Evolutionary conservation across 257 asterid species (phyloP), one percentile per base, ranked within the genome.

Genomic region (Nemophila menziesii): DNA sequence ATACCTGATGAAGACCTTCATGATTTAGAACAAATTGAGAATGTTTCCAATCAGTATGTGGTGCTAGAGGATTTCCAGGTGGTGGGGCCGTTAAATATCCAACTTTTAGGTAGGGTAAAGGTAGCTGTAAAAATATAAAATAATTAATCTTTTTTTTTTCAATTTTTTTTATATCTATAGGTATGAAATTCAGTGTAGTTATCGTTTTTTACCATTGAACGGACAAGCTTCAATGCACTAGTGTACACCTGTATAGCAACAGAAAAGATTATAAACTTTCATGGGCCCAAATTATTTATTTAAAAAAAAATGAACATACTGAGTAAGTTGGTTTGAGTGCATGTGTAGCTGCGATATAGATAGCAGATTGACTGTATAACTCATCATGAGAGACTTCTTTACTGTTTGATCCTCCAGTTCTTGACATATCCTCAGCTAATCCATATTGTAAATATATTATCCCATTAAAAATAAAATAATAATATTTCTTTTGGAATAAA

Each of bases 151-250:
- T n/a, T n/a, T n/a, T n/a, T n/a, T n/a, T n/a, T n/a, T n/a, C n/a
- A n/a, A n/a, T n/a, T n/a, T n/a, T n/a, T n/a, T n/a, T n/a, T n/a
- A n/a, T n/a, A n/a, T 4, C 11, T 39, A 39, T 8, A 34, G n/a
- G 19, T 7, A 51, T 22, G 29, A 24, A 43, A 45, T 10, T 26
- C 36, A 29, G 9, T 7, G 3, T 5, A 29, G 8, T 29, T 29
- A 29, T 2, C 36, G 8, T 13, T 29, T 29, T 29, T 29, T 44
- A 71, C 99, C 99, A 90, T 85, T 49, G 99, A 85, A 34, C 94
- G 94, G 45, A 90, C 96, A 27, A 90, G 96, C 93, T 85, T 90
- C 60, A 90, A 68, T 34, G 99, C 99, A 66, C 99, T 85, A 33
- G 83, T 71, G 69, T 90, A 90, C 51, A 90, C 96, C 99, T 90